Evolutionary conservation across 164 flowering plant species (phyloP).

Genomic region (Kingdonia uniflora): DNA sequence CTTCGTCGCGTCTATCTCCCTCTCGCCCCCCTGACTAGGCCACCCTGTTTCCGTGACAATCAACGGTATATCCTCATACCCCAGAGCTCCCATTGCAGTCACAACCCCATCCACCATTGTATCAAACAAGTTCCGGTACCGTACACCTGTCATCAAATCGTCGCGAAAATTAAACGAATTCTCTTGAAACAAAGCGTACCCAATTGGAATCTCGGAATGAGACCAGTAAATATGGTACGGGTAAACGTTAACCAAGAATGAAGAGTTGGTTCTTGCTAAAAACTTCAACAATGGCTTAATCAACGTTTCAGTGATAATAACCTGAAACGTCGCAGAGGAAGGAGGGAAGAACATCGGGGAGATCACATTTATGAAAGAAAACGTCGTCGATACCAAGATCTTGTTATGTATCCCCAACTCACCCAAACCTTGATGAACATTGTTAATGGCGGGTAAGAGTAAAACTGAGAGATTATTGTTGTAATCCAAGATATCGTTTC

Average conservation of each 20-base stretch:
- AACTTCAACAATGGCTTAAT: constrained; percentile 54
- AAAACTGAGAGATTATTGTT: constrained; percentile 16
- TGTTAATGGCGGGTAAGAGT: constrained; percentile 51
- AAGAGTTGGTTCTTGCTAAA: constrained; percentile 46
- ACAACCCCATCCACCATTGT: constrained; percentile 69
- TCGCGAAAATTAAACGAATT: constrained; percentile 47
- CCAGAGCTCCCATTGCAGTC: constrained; percentile 48
- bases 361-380: constrained; percentile 45
- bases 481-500: constrained; percentile 26
- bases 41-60: constrained; percentile 81
- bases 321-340: constrained; percentile 50
- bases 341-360: constrained; percentile 67
- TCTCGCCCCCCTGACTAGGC: constrained; percentile 44
- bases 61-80: constrained; percentile 53
- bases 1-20: constrained; percentile 31
- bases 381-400: constrained; percentile 61
- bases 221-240: constrained; percentile 58
- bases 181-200: constrained; percentile 61
- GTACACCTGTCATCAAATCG: constrained; percentile 51
- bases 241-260: constrained; percentile 52
- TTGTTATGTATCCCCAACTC: constrained; percentile 36
- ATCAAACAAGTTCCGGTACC: constrained; percentile 73
- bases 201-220: constrained; percentile 47
- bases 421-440: constrained; percentile 35
- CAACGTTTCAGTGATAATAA: constrained; percentile 21